Percentiles rank a stretch among this genome's conserved stretches.
phyloP scores from a whole-genome alignment of 768 basidiomycete genomes.

The Pulveroboletus sp. region DNA sequence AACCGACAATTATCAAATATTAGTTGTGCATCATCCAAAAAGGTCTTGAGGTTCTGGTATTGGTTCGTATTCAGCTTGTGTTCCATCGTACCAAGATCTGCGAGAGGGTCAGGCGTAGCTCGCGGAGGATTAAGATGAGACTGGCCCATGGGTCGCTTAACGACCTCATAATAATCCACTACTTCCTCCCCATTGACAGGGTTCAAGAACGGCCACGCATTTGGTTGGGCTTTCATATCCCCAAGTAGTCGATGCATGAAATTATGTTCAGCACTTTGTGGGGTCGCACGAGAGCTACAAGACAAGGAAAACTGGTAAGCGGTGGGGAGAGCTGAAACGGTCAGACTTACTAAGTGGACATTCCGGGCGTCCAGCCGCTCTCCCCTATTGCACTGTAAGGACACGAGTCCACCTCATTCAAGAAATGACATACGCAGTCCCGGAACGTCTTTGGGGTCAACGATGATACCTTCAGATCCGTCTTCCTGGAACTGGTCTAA shows the following conservation, averaged over 20 bases:
- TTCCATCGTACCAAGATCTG: conserved; percentile 86
- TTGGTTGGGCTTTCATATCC: conserved; percentile 71
- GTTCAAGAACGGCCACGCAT: conserved; percentile 81
- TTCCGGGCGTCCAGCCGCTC: conserved; percentile 87
- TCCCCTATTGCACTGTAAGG: conserved; percentile 50
- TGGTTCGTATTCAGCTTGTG: conserved; percentile 86
- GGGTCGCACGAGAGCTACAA: conserved; percentile 36
- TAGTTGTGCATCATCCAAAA: conserved; percentile 74
- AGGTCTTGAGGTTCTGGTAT: conserved; percentile 69
- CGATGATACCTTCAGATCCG: conserved; percentile 41
- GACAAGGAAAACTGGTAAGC: conserved; percentile 2
- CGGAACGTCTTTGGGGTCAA: conserved; percentile 79
- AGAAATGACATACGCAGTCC: conserved; percentile 62
- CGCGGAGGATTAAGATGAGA: conserved; percentile 6
- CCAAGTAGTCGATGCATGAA: conserved; percentile 74
- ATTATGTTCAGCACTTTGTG: conserved; percentile 52
- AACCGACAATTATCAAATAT: conserved; percentile 85
- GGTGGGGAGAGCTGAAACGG: neutral
- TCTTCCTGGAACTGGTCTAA: conserved; percentile 70
- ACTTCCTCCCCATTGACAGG: conserved; percentile 82
- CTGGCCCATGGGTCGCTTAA: conserved; percentile 90
- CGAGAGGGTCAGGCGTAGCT: neutral
- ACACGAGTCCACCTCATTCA: neutral
- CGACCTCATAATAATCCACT: conserved; percentile 83
- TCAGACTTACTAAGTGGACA: conserved; percentile 61